phyloP scores from a whole-genome alignment of 2,329 filamentous ascomycete species.

The Cladorrhinum sp. region DNA sequence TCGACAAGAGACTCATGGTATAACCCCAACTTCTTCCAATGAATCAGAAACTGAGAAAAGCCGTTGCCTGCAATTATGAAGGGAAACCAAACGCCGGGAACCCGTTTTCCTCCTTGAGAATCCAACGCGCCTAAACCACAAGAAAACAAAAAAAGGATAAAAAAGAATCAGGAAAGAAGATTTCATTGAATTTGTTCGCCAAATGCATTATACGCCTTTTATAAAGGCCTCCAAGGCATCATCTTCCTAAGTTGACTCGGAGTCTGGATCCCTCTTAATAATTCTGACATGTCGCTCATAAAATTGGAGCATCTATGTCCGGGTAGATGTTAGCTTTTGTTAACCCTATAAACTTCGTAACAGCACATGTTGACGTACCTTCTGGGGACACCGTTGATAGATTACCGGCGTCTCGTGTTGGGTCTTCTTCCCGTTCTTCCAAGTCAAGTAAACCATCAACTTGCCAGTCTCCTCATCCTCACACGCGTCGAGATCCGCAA shows the following conservation, averaged over 20 bases:
- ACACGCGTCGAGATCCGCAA: slow-evolving; percentile 68
- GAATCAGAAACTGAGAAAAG: neutral
- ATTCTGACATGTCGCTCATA: slow-evolving; percentile 59
- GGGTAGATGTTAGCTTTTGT: slow-evolving; percentile 12
- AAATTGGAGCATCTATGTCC: slow-evolving; percentile 54
- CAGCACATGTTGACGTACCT: slow-evolving; percentile 45
- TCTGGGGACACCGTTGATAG: slow-evolving; percentile 75
- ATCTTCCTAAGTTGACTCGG: neutral
- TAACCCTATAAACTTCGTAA: neutral
- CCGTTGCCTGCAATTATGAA: neutral
- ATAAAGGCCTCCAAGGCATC: too few relatives aligned
- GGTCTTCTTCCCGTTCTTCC: slow-evolving; percentile 71
- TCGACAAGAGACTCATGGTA: neutral
- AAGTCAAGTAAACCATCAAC: slow-evolving; percentile 67
- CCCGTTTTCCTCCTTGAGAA: neutral
- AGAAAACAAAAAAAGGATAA: neutral
- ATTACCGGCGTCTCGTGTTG: slow-evolving; percentile 67
- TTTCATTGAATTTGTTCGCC: neutral
- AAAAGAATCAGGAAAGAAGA: neutral
- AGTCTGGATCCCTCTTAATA: slow-evolving; percentile 36
- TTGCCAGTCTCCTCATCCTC: slow-evolving; percentile 60
- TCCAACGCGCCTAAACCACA: neutral
- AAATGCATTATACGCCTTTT: neutral
- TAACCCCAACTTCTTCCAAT: neutral
- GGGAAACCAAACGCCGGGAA: neutral